These are phyloP conservation scores for Diaporthe sp. DNA, from an alignment of 2,329 filamentous ascomycete species.

Conservation along the genomic window DNA sequence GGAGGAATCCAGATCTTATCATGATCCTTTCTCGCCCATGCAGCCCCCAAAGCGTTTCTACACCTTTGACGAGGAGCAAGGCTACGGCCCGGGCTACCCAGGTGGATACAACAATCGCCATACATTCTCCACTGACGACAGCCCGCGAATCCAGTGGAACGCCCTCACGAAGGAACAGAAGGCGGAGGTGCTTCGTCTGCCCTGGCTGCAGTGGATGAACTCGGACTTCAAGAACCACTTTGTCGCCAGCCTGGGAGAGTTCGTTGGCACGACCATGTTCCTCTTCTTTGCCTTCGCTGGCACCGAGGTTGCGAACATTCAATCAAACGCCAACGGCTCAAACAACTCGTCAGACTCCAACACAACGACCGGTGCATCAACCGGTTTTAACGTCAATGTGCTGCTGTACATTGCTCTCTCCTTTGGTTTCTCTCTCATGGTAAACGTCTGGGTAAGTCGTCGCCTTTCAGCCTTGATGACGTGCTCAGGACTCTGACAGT, in stretches of 20 bases:
- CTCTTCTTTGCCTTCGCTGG: constrained; percentile 57
- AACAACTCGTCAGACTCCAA: constrained; percentile 24
- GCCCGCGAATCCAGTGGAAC: constrained; percentile 52
- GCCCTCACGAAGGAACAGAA: constrained; percentile 54
- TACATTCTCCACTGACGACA: constrained; percentile 24
- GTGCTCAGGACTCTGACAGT: background rate
- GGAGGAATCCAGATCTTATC: constrained; percentile 23
- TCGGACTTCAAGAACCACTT: constrained; percentile 57
- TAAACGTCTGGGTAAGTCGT: constrained; percentile 57
- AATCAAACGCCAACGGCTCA: constrained; percentile 19
- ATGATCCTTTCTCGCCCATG: constrained; percentile 30
- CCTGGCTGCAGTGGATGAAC: constrained; percentile 61
- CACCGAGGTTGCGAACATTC: constrained; percentile 45
- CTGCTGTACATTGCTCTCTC: constrained; percentile 54
- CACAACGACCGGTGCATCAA: constrained; percentile 26
- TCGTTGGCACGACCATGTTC: constrained; percentile 58
- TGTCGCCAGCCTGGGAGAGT: constrained; percentile 49
- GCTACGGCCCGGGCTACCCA: constrained; percentile 12
- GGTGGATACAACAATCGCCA: constrained; percentile 21
- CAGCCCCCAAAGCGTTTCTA: constrained; percentile 24
- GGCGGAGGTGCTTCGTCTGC: constrained; percentile 57
- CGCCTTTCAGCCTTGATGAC: background rate
- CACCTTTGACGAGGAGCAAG: constrained; percentile 36
- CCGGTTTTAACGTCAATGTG: constrained; percentile 36
- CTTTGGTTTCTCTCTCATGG: constrained; percentile 59